Conservation (phyloP, 768 basidiomycete genomes). For the Omphalotus guepiniiformis region DNA sequence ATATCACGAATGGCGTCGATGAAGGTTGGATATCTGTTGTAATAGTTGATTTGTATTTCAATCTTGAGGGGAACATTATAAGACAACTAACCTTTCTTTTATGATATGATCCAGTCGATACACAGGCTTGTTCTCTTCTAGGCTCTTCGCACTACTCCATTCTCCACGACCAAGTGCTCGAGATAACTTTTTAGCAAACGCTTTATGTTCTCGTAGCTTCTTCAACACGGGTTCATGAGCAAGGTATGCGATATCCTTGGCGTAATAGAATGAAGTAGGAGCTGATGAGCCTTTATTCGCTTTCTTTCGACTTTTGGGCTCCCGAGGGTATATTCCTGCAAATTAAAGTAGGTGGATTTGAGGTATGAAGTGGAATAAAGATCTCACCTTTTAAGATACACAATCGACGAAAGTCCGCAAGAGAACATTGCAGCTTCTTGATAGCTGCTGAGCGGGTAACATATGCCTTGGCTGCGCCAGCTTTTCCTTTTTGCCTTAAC, state of each 20-base stretch:
- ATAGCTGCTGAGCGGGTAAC: slow-evolving; percentile 87
- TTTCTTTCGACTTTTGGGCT: slow-evolving; percentile 85
- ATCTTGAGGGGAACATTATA: slow-evolving; percentile 5
- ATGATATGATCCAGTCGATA: slow-evolving; percentile 94
- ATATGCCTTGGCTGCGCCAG: slow-evolving; percentile 89
- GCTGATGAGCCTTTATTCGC: slow-evolving; percentile 98
- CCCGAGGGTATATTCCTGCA: slow-evolving; percentile 94
- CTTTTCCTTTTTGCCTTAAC: slow-evolving; percentile 78
- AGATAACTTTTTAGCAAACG: slow-evolving; percentile 95
- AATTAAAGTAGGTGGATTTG: slow-evolving; percentile 5
- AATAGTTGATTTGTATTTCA: neutral
- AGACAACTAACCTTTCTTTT: slow-evolving; percentile 77
- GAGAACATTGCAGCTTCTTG: slow-evolving; percentile 93
- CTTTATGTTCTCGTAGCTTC: slow-evolving; percentile 95
- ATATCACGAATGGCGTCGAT: slow-evolving; percentile 93
- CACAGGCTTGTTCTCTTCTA: slow-evolving; percentile 90
- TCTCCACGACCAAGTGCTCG: slow-evolving; percentile 90
- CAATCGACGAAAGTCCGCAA: slow-evolving; percentile 93
- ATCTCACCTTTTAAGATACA: slow-evolving; percentile 93
- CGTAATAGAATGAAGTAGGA: slow-evolving; percentile 96
- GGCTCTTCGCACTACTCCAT: slow-evolving; percentile 90
- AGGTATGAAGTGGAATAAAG: slow-evolving; percentile 3
- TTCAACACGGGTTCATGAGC: slow-evolving; percentile 93
- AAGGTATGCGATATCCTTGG: slow-evolving; percentile 96
- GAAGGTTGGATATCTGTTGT: slow-evolving; percentile 93